phyloP scores from a whole-genome alignment of 2,329 filamentous ascomycete genomes.

The Aspergillus eucalypticola region DNA sequence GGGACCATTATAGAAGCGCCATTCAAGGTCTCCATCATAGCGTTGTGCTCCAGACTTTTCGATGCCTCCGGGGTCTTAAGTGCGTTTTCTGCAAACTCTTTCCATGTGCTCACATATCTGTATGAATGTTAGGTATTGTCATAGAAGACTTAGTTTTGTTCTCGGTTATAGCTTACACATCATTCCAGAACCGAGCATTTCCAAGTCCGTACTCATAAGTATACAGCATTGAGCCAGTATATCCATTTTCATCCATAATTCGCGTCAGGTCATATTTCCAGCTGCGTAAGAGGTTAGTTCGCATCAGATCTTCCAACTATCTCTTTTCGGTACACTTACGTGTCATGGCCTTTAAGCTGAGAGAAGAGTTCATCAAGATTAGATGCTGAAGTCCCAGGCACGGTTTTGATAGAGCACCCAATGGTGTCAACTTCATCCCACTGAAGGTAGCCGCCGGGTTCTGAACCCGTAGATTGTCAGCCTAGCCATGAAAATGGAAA shows the following conservation, averaged over 20 bases:
- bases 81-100: neutral
- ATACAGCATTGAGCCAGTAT: conserved; percentile 1
- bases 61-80: neutral
- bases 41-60: neutral
- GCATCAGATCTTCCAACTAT: neutral
- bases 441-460: neutral
- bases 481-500: neutral
- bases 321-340: neutral
- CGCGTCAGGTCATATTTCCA: neutral
- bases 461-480: neutral
- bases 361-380: neutral
- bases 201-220: conserved; percentile 3
- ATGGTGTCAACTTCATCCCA: neutral
- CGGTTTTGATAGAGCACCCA: neutral
- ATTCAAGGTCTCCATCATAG: neutral
- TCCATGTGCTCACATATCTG: conserved; percentile 1
- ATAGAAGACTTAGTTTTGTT: neutral
- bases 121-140: neutral
- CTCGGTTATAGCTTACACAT: neutral
- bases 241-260: neutral
- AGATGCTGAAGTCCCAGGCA: neutral
- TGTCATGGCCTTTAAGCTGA: neutral
- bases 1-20: conserved; percentile 1
- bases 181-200: neutral
- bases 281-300: neutral